Evolutionary conservation across 139 green algal species (phyloP), one percentile per base, ranked within the genome.

Genomic region (Zygnema circumcarinatum): DNA sequence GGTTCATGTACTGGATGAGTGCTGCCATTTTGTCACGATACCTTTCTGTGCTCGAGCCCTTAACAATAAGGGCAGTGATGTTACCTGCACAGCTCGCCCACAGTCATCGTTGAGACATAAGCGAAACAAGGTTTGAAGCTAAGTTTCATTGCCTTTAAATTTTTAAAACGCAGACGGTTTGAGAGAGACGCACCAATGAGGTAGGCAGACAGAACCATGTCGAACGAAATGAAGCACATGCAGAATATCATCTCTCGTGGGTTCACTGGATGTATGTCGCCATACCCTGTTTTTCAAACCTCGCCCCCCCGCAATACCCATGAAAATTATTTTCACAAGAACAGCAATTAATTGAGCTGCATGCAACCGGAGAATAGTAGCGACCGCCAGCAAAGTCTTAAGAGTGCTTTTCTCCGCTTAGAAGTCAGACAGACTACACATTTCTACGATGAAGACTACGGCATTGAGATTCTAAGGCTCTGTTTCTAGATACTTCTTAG

Each of bases 1-100:
- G 81, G 81, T 80, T 81, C 81, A 87, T 81, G 81, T 81, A 87
- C 56, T 81, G 67, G 81, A 81, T 81, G 62, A 87, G 62, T 39
- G 69, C 20, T 31, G 33, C 36, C 56, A 87, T 87, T 25, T 52
- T 81, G 22, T 79, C 67, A 11, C 81, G 22, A 22, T 87, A 81
- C 56, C 38, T 75, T 25, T 69, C 38, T 25, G 79, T 85, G 79
- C 32, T 85, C 38, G n/a, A 54, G 31, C 56, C 56, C 56, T 87
- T 87, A 3, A 87, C 81, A n/a, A 87, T 39, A n/a, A 87, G 56
- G 7, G 81, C 81, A 2, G 81, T 87, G 25, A 87, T 87, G 67
- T 87, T 87, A 29, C 79, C 75, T 83, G 38, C 31, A 82, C 54
- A 25, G 25, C 54, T 25, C 54, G 54, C 54, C 54, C 54, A 25